Conservation (phyloP, 2,329 filamentous ascomycete species). For the Colletotrichum somersetense region DNA sequence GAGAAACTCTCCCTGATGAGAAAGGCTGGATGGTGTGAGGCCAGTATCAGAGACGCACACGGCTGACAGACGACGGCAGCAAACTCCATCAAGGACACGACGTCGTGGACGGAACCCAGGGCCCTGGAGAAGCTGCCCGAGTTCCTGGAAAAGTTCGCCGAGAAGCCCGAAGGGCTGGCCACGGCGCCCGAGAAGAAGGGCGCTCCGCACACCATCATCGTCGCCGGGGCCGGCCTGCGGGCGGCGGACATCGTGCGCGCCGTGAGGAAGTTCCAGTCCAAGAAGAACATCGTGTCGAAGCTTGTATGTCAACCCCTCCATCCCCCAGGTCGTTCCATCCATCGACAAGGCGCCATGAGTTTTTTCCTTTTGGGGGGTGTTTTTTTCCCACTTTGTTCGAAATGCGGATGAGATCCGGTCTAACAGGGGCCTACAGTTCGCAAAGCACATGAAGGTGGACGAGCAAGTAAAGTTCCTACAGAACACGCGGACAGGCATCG, state of each 20-base stretch:
- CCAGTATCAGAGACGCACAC: too few species aligned
- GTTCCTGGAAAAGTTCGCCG: constrained; percentile 79
- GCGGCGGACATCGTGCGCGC: constrained; percentile 85
- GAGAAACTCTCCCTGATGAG: background rate
- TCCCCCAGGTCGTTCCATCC: background rate
- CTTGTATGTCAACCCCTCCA: constrained; percentile 61
- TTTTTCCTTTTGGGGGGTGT: background rate
- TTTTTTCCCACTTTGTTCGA: background rate
- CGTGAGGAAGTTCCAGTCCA: constrained; percentile 82
- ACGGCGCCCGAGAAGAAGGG: constrained; percentile 77
- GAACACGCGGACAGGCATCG: constrained; percentile 80
- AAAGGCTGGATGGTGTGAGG: background rate
- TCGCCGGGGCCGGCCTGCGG: constrained; percentile 86
- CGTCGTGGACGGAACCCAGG: constrained; percentile 76
- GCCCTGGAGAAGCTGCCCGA: constrained; percentile 79
- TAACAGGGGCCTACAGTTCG: constrained; percentile 68
- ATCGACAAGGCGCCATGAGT: background rate
- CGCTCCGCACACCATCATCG: constrained; percentile 86
- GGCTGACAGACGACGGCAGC: constrained; percentile 59
- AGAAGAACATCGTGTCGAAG: constrained; percentile 85
- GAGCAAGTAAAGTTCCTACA: constrained; percentile 85
- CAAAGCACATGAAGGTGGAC: constrained; percentile 96
- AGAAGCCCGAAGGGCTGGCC: constrained; percentile 69
- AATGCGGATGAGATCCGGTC: background rate
- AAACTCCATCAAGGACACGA: constrained; percentile 83